A percentile compares a stretch with the other conserved stretches of the same genome.
These are phyloP conservation scores for Tulasnella sp. DNA, from an alignment of 768 basidiomycete species.

Conservation along the genomic window DNA sequence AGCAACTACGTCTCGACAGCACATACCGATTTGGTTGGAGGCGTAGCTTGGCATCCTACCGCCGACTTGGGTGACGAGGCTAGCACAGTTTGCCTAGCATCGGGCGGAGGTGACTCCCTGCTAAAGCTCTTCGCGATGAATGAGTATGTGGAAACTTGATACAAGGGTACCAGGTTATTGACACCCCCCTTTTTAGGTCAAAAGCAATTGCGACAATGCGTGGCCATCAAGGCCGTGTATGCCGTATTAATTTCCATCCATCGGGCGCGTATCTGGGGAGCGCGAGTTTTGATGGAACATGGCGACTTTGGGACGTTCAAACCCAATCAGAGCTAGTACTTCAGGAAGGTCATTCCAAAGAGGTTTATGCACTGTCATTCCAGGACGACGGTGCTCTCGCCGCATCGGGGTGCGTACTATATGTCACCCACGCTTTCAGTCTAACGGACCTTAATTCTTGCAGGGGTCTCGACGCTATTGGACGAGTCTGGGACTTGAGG, in stretches of 20 bases:
- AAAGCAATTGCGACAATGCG: constrained; percentile 77
- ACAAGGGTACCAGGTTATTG: not conserved
- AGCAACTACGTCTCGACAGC: constrained; percentile 43
- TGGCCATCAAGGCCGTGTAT: constrained; percentile 88
- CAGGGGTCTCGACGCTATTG: constrained; percentile 94
- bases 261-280: constrained; percentile 91
- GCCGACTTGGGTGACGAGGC: constrained; percentile 68
- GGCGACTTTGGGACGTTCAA: constrained; percentile 93
- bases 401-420: constrained; percentile 74
- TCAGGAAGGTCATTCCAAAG: constrained; percentile 96
- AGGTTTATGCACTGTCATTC: constrained; percentile 93
- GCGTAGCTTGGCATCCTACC: constrained; percentile 95
- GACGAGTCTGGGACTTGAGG: constrained; percentile 93
- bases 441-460: constrained; percentile 11
- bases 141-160: constrained; percentile 48
- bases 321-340: constrained; percentile 75
- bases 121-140: constrained; percentile 87
- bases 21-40: constrained; percentile 87
- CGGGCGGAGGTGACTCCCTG: constrained; percentile 81
- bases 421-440: not conserved
- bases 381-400: constrained; percentile 91
- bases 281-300: constrained; percentile 95
- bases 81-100: constrained; percentile 76
- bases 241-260: constrained; percentile 93
- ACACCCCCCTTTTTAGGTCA: constrained; percentile 51